Evolutionary conservation across 75 land plant species (phyloP).

Genomic region (Picea sitchensis): DNA sequence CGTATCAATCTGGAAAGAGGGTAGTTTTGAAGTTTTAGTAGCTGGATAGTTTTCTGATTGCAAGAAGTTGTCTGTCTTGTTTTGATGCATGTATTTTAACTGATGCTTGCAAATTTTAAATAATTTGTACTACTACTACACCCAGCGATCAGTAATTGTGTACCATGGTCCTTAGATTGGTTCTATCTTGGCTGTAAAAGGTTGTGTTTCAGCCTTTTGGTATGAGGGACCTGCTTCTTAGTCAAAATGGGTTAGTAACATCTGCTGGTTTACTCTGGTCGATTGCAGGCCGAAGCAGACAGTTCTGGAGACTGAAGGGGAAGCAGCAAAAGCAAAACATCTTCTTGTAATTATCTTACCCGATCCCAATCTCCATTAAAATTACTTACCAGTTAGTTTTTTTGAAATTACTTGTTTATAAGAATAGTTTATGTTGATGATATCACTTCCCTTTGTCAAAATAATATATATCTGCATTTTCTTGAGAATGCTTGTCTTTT

Average conservation of each 20-base stretch:
- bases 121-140: neutral
- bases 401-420: neutral
- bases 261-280: neutral
- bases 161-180: neutral
- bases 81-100: neutral
- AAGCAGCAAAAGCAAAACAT: constrained; percentile 76
- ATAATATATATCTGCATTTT: too few species aligned
- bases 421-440: neutral
- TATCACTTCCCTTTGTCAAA: neutral
- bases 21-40: neutral
- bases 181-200: neutral
- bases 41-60: neutral
- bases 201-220: neutral
- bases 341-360: constrained; percentile 36
- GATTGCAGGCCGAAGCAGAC: constrained; percentile 85
- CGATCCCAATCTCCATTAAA: neutral
- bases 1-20: neutral
- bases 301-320: constrained; percentile 92
- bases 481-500: neutral
- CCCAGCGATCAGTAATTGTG: neutral
- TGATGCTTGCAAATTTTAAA: neutral
- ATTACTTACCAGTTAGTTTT: neutral
- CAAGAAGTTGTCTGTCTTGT: neutral
- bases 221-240: too few species aligned
- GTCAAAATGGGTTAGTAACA: too few species aligned